phyloP scores from a whole-genome alignment of 2,329 filamentous ascomycete genomes.

The Exophiala phaeomuriformis region DNA sequence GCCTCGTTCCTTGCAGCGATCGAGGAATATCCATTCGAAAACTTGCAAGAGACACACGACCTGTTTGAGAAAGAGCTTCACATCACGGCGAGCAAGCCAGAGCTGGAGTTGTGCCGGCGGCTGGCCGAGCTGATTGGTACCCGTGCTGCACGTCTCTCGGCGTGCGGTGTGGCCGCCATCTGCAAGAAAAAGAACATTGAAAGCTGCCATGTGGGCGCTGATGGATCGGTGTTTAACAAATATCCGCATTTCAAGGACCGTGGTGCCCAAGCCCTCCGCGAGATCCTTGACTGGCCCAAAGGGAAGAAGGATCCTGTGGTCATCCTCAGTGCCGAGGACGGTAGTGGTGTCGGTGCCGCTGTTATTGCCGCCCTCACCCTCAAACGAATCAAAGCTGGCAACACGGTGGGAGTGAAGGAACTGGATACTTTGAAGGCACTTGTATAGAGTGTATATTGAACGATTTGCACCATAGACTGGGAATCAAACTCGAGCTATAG shows the following conservation, averaged over 20 bases:
- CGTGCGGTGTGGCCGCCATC: conserved; percentile 92
- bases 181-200: conserved; percentile 91
- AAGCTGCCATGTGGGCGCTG: conserved; percentile 87
- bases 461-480: too few relatives aligned
- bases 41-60: conserved; percentile 80
- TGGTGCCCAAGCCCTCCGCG: conserved; percentile 78
- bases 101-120: conserved; percentile 82
- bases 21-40: conserved; percentile 94
- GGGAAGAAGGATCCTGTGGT: conserved; percentile 76
- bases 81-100: conserved; percentile 63
- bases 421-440: conserved; percentile 31
- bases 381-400: conserved; percentile 55
- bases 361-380: conserved; percentile 72
- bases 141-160: conserved; percentile 82
- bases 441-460: neutral
- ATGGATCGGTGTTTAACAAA: conserved; percentile 98
- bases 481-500: too few relatives aligned
- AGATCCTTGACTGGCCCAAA: conserved; percentile 90
- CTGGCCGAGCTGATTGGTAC: conserved; percentile 92
- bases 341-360: conserved; percentile 92
- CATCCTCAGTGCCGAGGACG: conserved; percentile 85
- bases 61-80: conserved; percentile 70
- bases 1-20: conserved; percentile 88
- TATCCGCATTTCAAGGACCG: conserved; percentile 97
- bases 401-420: conserved; percentile 52